Evolutionary conservation across 495 filamentous ascomycete genomes (phyloP), one percentile per base, ranked within the genome.

Genomic region (Aspergillus baeticus): DNA sequence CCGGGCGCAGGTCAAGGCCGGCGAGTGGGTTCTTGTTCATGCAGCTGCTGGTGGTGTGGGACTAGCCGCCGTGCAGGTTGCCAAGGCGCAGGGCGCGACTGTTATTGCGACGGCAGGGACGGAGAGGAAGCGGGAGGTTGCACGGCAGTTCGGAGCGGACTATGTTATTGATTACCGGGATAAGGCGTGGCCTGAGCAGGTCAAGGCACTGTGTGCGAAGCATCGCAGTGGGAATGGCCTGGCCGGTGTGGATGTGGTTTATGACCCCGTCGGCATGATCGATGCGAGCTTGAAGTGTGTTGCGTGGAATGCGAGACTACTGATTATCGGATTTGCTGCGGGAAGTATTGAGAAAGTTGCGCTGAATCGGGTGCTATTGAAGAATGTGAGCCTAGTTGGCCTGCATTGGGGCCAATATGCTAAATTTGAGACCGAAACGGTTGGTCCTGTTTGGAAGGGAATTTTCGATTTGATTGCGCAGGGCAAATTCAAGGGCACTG

Each of bases 1-100:
- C 13, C 77, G 93, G 29, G 93, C 90, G 0, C 80, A 83, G 10
- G 75, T 96, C 13, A 86, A 89, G 68, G 69, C 78, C 2, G 91
- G 91, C 0, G 93, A 98, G 57, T 90, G 80, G 69, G 93, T 98
- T 3, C 83, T 98, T 18, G 83, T 98, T 13, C 92, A 98, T 72
- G 93, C 93, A 11, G 93, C 91, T 0, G 93, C 93, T 0, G 93
- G 93, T 2, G 93, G 93, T 2, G 93, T 97, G 0, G 93, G 93
- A 2, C 72, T 98, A 13, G 90, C 92, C 17, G 93, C 93, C 15
- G 91, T 98, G 31, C 93, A 98, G 64, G 82, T 97, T 39, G 93
- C 93, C 6, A 97, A 96, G 69, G 92, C 91, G 0, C 84, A 85
- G 52, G 93, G 93, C 2, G 93, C 93, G 6, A 91, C 80, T 3